Evolutionary conservation across 2,329 filamentous ascomycete species (phyloP).

Genomic region (Hypoxylon sp.): DNA sequence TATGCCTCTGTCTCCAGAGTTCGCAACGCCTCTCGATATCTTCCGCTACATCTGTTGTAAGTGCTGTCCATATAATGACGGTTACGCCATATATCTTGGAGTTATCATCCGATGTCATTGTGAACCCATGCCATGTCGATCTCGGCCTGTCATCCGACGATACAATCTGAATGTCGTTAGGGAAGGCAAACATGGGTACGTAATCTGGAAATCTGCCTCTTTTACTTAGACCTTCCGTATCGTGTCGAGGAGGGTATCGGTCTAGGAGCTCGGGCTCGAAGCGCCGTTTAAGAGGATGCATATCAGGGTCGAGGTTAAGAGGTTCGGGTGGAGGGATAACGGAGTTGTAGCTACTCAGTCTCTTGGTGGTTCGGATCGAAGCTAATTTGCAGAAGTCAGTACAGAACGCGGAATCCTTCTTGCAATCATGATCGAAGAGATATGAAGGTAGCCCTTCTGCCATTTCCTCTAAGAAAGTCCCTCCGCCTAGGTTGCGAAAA

Average conservation of each 20-base stretch:
- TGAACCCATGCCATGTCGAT: conserved; percentile 99
- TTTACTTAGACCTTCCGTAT: conserved; percentile 82
- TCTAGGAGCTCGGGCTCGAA: conserved; percentile 98
- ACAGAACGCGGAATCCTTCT: conserved; percentile 42
- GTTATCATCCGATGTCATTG: conserved; percentile 95
- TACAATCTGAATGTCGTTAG: conserved; percentile 96
- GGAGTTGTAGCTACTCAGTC: conserved; percentile 97
- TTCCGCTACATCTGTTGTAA: conserved; percentile 84
- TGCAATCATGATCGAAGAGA: conserved; percentile 45
- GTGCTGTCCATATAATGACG: conserved; percentile 90
- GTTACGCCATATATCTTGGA: conserved; percentile 93
- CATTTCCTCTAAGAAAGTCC: conserved; percentile 37
- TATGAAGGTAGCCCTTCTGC: conserved; percentile 44
- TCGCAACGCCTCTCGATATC: conserved; percentile 87
- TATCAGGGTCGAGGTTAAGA: conserved; percentile 87
- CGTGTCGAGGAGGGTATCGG: conserved; percentile 87
- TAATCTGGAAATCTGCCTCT: conserved; percentile 95
- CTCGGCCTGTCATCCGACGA: conserved; percentile 93
- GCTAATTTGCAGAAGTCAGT: conserved; percentile 58
- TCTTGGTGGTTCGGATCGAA: conserved; percentile 81
- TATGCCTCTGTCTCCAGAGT: conserved; percentile 85
- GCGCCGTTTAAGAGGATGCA: conserved; percentile 93
- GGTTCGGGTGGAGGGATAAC: conserved; percentile 95
- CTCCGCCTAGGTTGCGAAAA: conserved; percentile 37
- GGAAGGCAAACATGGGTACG: conserved; percentile 99